These are phyloP conservation scores for Letharia columbiana DNA, from an alignment of 495 filamentous ascomycete genomes.

Conservation along the genomic window DNA sequence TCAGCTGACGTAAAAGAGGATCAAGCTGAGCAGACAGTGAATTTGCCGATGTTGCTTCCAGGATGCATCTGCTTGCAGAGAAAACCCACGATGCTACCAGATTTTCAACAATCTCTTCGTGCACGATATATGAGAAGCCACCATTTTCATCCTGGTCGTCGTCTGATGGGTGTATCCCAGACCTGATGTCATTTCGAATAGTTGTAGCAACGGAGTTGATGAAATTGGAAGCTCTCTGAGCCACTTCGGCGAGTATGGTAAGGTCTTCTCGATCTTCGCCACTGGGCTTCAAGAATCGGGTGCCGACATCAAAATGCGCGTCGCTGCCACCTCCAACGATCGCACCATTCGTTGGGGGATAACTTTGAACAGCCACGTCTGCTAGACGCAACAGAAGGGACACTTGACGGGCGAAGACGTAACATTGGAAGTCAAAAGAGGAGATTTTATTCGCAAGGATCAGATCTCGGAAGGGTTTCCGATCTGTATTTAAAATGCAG, in stretches of 20 bases:
- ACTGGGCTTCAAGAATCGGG: not conserved
- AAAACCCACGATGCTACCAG: conserved; percentile 80
- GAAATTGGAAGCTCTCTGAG: conserved; percentile 67
- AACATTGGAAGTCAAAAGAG: conserved; percentile 92
- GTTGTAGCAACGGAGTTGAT: conserved; percentile 68
- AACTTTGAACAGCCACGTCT: conserved; percentile 42
- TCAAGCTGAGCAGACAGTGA: conserved; percentile 34
- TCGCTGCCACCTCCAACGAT: not conserved
- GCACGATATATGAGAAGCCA: conserved; percentile 7
- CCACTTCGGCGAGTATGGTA: conserved; percentile 68
- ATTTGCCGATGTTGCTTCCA: conserved; percentile 66
- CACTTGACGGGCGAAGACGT: conserved; percentile 86
- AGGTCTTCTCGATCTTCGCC: conserved; percentile 63
- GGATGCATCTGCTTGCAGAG: conserved; percentile 64
- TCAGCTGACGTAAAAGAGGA: conserved; percentile 20
- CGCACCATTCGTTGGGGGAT: not conserved
- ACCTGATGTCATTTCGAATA: conserved; percentile 63
- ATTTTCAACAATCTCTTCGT: conserved; percentile 59
- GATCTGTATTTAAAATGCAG: conserved; percentile 60
- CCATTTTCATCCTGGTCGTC: conserved; percentile 21
- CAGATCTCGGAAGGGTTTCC: conserved; percentile 81
- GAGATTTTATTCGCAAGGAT: conserved; percentile 95
- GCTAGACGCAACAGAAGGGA: conserved; percentile 74
- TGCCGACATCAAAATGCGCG: not conserved
- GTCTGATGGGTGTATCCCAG: conserved; percentile 16